Base-by-base conservation (phyloP, 352 stramenopile genomes). In the Globisporangium megalacanthum region DNA sequence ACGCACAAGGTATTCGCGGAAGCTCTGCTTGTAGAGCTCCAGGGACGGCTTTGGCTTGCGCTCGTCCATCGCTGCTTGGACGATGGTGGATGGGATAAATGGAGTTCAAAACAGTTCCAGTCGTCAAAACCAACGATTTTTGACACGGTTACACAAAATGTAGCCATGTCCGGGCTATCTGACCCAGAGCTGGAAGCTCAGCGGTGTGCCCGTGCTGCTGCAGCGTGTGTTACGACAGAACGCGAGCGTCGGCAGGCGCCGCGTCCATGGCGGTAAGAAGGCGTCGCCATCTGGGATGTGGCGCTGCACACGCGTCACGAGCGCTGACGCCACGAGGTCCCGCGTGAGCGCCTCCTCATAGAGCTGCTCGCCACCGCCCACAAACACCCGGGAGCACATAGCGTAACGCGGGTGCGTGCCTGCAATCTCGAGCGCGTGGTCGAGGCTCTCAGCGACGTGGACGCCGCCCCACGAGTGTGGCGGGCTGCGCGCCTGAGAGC, bases 11-110 rank as follows among this genome's bases (percentile, higher is more conserved):
- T 84, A 94, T 66, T 94, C 84, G 63, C 77, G 79, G 70, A 94
- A 92, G 62, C 79, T 90, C 58, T 86, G 73, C 67, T 92, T 92
- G 76, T 79, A 92, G 44, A 88, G 68, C 56, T 83, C 82, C 14
- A 91, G 67, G 20, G 79, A 68, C 42, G 77, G 66, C 64, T 84
- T 88, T 31, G 72, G 31, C 53, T 65, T 70, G 37, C 22, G 29
- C 52, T 50, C 35, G 35, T 39, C 35, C 35, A 39, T 45, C 39
- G 15, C 39, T 45, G 39, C 39, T 45, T 15, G 15, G 39, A 45
- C n/a, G 39, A 45, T 1, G 39, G 19, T 17, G 13, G 39, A 45
- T 19, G 13, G 15, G 13, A 22, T 47, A 37, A 20, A 20, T 20
- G 17, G 13, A 33, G 9, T 56, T 49, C 37, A 8, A 33, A 11